Evolutionary conservation across 2,329 filamentous ascomycete genomes (phyloP).

Genomic region (Aspergillus quadrilineatus): DNA sequence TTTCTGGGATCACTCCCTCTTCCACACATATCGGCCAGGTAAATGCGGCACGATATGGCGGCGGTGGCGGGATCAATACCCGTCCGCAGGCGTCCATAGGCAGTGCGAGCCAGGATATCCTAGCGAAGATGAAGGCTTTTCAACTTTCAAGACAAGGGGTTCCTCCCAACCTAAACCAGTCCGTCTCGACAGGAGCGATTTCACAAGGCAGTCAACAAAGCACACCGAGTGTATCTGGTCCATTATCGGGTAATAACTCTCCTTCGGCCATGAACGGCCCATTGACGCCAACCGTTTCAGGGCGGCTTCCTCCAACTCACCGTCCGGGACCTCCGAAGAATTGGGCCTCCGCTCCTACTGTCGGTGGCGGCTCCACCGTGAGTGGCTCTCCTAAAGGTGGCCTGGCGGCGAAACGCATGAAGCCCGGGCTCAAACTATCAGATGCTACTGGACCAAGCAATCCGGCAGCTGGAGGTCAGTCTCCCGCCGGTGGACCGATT

Average conservation of each 20-base stretch:
- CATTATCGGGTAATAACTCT: slow-evolving; percentile 15
- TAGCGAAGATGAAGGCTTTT: slow-evolving; percentile 69
- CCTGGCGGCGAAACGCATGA: slow-evolving; percentile 49
- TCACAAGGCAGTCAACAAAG: slow-evolving; percentile 19
- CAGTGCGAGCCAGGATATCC: slow-evolving; percentile 57
- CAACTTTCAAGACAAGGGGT: slow-evolving; percentile 64
- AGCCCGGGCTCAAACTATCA: slow-evolving; percentile 49
- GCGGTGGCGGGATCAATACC: slow-evolving; percentile 18
- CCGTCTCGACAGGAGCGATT: slow-evolving; percentile 36
- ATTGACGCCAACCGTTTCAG: slow-evolving; percentile 33
- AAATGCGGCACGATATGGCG: slow-evolving; percentile 61
- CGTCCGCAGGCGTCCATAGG: slow-evolving; percentile 36
- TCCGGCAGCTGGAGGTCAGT: slow-evolving; percentile 39
- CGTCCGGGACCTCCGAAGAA: slow-evolving; percentile 33
- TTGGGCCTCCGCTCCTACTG: slow-evolving; percentile 32
- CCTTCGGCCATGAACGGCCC: slow-evolving; percentile 24
- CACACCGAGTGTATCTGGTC: slow-evolving; percentile 8
- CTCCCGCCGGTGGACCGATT: slow-evolving; percentile 26
- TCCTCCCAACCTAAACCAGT: slow-evolving; percentile 31
- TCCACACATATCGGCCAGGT: slow-evolving; percentile 81
- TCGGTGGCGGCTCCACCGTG: slow-evolving; percentile 33
- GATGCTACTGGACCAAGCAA: slow-evolving; percentile 51
- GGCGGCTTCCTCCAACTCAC: slow-evolving; percentile 25
- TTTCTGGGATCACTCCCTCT: slow-evolving; percentile 65
- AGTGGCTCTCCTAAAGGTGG: slow-evolving; percentile 44